Evolutionary conservation across 2,329 filamentous ascomycete genomes (phyloP), one percentile per base, ranked within the genome.

Genomic region (Botrytis galanthina): DNA sequence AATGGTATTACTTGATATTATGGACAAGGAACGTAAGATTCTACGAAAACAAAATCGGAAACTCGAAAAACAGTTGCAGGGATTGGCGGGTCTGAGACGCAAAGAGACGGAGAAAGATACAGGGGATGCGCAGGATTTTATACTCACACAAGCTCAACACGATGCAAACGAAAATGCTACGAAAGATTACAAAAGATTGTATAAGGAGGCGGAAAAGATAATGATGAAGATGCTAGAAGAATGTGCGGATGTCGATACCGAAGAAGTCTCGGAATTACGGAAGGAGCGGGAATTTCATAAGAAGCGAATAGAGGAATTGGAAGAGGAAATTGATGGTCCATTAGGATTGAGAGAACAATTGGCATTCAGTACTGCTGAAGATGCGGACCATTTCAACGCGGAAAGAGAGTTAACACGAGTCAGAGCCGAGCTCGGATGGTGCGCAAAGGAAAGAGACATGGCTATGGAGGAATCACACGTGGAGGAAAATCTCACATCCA

Each of bases 311-410:
- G 54, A 46, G 39, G 68, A 70, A 35, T 20, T 70, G 22, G 68
- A 70, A 62, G 32, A 62, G 37, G 68, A 70, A 62, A 46, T 70
- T 3, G 39, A 70, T 35, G 68, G 68, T 35, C 54, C 68, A 1
- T 62, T 70, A 26, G 54, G 68, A 37, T n/a, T 60, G 54, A 60
- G 68, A 61, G n/a, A 70, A 61, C 54, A 62, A 35, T 22, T 70
- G 14, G 54, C 54, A 4, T 69, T 42, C 4, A 32, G 48, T n/a
- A 16, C 35, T 20, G 39, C 37, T 35, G 68, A 62, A 46, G 22
- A 61, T 20, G 3, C 68, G 20, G 39, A 46, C 35, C 29, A 68
- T 26, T 16, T 62, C 4, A 22, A 46, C 35, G 35, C 44, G 14
- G 57, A 29, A 29, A 62, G 39, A 35, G 54, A 70, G 16, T 37